Percentiles rank a stretch among this genome's conserved stretches.
Conservation (phyloP, 495 filamentous ascomycete species). For the Xylaria castorea region DNA sequence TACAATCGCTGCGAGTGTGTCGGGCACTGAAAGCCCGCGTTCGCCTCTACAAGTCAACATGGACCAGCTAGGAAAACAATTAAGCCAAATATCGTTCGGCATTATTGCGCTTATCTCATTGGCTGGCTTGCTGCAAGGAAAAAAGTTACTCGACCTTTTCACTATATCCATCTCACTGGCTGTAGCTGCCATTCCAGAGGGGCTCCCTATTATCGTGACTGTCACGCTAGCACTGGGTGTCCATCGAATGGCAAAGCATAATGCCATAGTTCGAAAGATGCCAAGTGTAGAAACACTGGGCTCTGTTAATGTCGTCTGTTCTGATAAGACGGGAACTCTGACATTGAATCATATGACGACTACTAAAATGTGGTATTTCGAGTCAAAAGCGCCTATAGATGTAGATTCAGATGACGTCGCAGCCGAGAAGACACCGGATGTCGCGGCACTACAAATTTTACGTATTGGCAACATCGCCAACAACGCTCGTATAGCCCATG, state of each 20-base stretch:
- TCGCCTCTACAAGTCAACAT: constrained; percentile 96
- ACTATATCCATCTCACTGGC: constrained; percentile 96
- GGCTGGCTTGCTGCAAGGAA: constrained; percentile 86
- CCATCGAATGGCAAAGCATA: constrained; percentile 89
- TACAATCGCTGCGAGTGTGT: constrained; percentile 89
- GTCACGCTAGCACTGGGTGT: constrained; percentile 95
- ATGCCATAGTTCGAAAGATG: constrained; percentile 92
- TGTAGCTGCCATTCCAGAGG: constrained; percentile 96
- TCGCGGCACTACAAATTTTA: constrained; percentile 77
- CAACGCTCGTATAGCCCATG: constrained; percentile 79
- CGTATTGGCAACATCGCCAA: constrained; percentile 96
- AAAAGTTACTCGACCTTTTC: constrained; percentile 91
- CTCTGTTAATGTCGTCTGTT: constrained; percentile 97
- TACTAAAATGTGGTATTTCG: constrained; percentile 94
- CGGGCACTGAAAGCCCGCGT: constrained; percentile 91
- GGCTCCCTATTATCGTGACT: constrained; percentile 96
- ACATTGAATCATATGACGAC: constrained; percentile 99
- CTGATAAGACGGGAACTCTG: constrained; percentile 95
- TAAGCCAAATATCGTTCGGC: constrained; percentile 94
- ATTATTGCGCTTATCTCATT: constrained; percentile 93
- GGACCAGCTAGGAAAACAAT: constrained; percentile 91
- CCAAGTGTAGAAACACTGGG: constrained; percentile 98
- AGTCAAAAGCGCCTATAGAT: constrained; percentile 71
- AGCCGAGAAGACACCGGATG: constrained; percentile 65
- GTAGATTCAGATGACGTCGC: constrained; percentile 73